Evolutionary conservation across 257 asterid genomes (phyloP), one percentile per base, ranked within the genome.

Genomic region (Schizonepeta tenuifolia): DNA sequence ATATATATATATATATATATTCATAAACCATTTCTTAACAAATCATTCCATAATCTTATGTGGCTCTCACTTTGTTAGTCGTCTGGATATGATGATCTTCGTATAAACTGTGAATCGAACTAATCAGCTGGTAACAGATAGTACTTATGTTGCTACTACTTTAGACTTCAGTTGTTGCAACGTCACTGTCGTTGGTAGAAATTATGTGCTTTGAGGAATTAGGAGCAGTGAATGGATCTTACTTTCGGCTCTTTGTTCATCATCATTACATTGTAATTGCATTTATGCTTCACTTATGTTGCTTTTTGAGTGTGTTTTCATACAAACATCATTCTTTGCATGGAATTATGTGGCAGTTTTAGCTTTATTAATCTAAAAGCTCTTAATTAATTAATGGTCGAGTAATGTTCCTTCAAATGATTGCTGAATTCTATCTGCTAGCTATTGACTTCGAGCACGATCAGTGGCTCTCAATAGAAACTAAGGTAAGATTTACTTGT

Each of bases 171-270:
- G 59, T 75, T 75, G 80, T 82, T 77, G 78, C 65, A 31, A 73
- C 28, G 77, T 81, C 77, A n/a, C 70, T 7, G 14, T 78, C 86
- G 57, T 51, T 17, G 28, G 15, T 62, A 63, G n/a, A 49, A 49
- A 17, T n/a, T n/a, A n/a, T 54, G 7, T 67, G 66, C 75, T 21
- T 24, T 68, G 28, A 28, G 20, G 67, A 75, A 73, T 10, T 71
- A 49, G 33, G 53, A 61, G 65, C 67, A 63, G 68, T 74, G 9
- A 75, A 56, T 76, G 69, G 53, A 69, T 5, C 40, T 69, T 69
- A 28, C 81, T 83, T 78, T 78, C 83, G 81, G 82, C 81, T 55
- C 22, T 50, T 62, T 44, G 35, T 74, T 54, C 66, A 76, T 79
- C 66, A 76, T 79, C 53, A 65, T 66, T 72, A 47, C 79, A 10